A percentile compares a stretch with the other conserved stretches of the same genome.
These are phyloP conservation scores for Botrytis hyacinthi DNA, from an alignment of 2,329 filamentous ascomycete genomes.

Conservation along the genomic window DNA sequence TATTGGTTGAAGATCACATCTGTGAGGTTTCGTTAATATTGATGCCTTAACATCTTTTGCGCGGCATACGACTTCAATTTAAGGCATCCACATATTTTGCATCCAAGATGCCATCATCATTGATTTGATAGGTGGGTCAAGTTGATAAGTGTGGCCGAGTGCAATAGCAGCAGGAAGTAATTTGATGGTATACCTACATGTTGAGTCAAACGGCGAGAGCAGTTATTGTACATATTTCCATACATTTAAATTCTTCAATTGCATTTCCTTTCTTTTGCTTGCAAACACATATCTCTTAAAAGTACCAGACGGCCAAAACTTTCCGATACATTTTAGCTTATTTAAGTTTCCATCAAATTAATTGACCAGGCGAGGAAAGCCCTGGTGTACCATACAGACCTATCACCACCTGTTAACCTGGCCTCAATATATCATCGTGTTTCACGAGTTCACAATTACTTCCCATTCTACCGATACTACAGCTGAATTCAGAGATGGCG, in stretches of 20 bases:
- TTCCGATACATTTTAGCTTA: background rate
- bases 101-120: conserved; percentile 5
- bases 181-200: background rate
- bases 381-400: background rate
- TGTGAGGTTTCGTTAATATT: background rate
- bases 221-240: background rate
- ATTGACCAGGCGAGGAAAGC: background rate
- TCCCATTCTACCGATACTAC: background rate
- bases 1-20: conserved; percentile 18
- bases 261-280: background rate
- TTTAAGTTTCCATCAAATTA: background rate
- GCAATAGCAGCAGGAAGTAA: background rate
- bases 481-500: conserved; percentile 12
- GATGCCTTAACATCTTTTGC: background rate
- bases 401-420: background rate
- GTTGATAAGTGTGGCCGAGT: background rate
- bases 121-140: conserved; percentile 8
- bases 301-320: background rate
- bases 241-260: background rate
- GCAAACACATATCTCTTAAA: background rate
- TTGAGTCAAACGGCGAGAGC: conserved; percentile 29
- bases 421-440: background rate
- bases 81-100: background rate
- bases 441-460: background rate
- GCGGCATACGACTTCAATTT: background rate